Conservation (phyloP, 75 land plant genomes). For the Cunninghamia lanceolata region DNA sequence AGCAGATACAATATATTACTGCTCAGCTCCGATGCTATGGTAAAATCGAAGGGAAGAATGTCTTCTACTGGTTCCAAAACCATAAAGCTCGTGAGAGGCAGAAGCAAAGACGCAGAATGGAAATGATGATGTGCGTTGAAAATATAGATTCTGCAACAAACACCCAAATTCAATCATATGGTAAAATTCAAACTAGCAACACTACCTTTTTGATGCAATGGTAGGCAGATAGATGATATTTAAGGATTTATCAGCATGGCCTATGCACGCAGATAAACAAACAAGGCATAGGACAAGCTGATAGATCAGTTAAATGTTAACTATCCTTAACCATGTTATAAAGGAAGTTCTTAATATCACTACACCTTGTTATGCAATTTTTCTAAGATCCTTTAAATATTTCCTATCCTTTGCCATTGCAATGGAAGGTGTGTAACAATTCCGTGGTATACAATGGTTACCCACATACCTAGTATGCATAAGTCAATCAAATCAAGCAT, state of each 20-base stretch:
- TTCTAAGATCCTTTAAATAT: neutral
- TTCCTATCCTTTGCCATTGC: neutral
- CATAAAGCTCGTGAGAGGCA: slow-evolving; percentile 70
- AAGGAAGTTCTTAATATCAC: neutral
- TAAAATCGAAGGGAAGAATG: slow-evolving; percentile 67
- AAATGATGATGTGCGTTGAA: neutral
- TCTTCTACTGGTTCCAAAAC: slow-evolving; percentile 78
- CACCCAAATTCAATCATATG: neutral
- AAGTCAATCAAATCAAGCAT: neutral
- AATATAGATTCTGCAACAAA: neutral
- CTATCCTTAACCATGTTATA: neutral
- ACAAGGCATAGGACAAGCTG: neutral
- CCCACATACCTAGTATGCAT: neutral
- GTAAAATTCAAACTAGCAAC: neutral
- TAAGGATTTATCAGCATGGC: neutral
- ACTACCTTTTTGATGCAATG: neutral
- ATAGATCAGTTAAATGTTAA: neutral
- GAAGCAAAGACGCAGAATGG: slow-evolving; percentile 23
- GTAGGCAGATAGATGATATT: neutral
- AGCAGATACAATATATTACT: slow-evolving; percentile 61
- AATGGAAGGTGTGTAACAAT: too few species aligned
- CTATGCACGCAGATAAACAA: too few species aligned
- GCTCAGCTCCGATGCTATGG: slow-evolving; percentile 54
- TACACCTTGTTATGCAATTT: neutral
- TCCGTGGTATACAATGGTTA: neutral